Conservation (phyloP, 805 yeast species). For the Yamadazyma insecticola region DNA sequence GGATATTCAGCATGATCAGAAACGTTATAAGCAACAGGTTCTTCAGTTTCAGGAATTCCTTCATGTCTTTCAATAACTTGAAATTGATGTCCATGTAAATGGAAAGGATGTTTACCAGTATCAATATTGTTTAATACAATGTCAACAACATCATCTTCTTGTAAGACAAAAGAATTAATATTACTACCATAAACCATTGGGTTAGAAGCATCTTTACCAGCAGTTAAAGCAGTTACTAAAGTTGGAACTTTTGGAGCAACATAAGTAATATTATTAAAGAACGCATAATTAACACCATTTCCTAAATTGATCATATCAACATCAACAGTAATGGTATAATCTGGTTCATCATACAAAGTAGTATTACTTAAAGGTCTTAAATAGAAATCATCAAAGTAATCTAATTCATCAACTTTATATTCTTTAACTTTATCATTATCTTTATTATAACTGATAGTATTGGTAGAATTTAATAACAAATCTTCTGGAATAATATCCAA, state of each 20-base stretch:
- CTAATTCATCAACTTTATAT: constrained; percentile 24
- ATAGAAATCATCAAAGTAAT: constrained; percentile 67
- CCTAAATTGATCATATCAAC: constrained; percentile 65
- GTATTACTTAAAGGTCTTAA: constrained; percentile 59
- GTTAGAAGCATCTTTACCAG: constrained; percentile 56
- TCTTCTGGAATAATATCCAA: constrained; percentile 63
- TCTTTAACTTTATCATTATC: constrained; percentile 16
- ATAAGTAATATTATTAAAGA: constrained; percentile 65
- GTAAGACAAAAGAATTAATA: constrained; percentile 59
- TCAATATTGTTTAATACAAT: constrained; percentile 75
- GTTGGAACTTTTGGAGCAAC: constrained; percentile 70
- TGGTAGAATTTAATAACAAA: constrained; percentile 48
- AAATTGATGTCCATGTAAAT: constrained; percentile 70
- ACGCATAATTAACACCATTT: constrained; percentile 73
- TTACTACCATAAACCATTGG: constrained; percentile 69
- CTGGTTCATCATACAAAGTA: constrained; percentile 53
- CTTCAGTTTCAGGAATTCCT: constrained; percentile 49
- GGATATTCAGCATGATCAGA: constrained; percentile 40
- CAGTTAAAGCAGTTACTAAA: constrained; percentile 54
- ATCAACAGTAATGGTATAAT: constrained; percentile 53
- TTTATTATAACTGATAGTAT: constrained; percentile 49
- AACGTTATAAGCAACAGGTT: constrained; percentile 43
- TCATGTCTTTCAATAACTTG: constrained; percentile 55
- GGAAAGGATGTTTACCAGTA: constrained; percentile 77
- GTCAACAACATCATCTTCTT: constrained; percentile 62